Evolutionary conservation across 257 asterid species (phyloP), one percentile per base, ranked within the genome.

Genomic region (Lavandula angustifolia): DNA sequence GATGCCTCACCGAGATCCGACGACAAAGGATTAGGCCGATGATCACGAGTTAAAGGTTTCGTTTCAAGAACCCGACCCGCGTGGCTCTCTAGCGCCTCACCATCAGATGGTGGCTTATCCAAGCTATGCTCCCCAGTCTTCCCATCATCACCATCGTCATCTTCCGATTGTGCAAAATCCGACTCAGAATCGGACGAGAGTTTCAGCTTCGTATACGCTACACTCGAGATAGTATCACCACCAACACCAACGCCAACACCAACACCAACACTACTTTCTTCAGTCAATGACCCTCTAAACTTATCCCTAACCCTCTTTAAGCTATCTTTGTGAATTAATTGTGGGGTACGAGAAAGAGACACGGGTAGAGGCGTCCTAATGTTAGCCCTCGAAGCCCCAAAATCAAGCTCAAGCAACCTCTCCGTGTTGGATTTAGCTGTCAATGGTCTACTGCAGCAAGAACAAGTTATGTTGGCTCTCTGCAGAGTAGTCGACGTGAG

Each of bases 301-400:
- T 81, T 85, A 51, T 89, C 94, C 71, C 89, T 85, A 22, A 85
- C 68, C 77, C 82, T 89, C 73, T 85, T 89, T 60, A 89, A 64
- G 78, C 84, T 89, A 54, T 87, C 89, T n/a, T 85, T 79, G 7
- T 84, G 83, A 58, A 94, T 75, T 40, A 92, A 85, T 31, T 86
- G 83, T 0, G 84, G 86, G 32, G 73, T 78, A 29, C 91, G 97
- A 46, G 95, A 96, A 76, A 89, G 63, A 16, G 96, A 94, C 42
- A 94, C 96, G 46, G 95, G 97, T 76, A 89, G 63, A 22, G 96
- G 95, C 42, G 94, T 96, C 75, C 76, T 92, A 17, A 84, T 74
- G 68, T 81, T 85, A 33, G 82, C 97, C 79, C 73, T 86, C 43
- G 97, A 85, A 68, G 91, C 98, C 53, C 95, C 96, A 41, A 51